Evolutionary conservation across 2,329 filamentous ascomycete species (phyloP), one percentile per base, ranked within the genome.

Genomic region (Monilinia fructigena): DNA sequence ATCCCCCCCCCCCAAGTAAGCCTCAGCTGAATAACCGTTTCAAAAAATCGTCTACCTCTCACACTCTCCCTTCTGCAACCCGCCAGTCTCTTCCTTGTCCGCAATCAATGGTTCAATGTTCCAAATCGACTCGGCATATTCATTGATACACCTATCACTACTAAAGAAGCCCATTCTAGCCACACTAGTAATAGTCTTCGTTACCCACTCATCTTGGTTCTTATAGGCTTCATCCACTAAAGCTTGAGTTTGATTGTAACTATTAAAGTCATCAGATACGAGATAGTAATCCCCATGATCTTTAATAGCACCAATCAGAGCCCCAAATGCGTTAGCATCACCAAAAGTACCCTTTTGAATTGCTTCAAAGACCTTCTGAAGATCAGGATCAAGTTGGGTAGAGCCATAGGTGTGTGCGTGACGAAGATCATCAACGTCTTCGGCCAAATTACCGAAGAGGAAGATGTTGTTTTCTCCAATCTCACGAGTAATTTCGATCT

Each of bases 241-340:
- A 67, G 87, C 84, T 70, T 99, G 95, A 10, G 95, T 97, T 79
- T 94, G 87, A 73, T 96, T 82, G 81, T 99, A 99, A 76, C 90
- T 94, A 80, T 92, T 88, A 85, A 99, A 99, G 79, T 99, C 95
- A 76, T 99, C 95, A 50, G 92, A 97, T 58, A 98, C 93, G 40
- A 99, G 86, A 79, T 99, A 99, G 82, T 96, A 98, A 78, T 99
- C 95, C 50, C 95, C 93, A 71, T 98, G 95, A 68, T 97, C 90
- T 70, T 90, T 87, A 70, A 99, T 93, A 12, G 92, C 90, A 70
- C 89, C 86, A 71, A 96, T 85, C 70, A 99, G 84, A 40, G 91
- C 90, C n/a, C 85, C 83, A 79, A 98, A 99, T 74, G 91, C 85
- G 62, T 85, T 80, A 0, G 88, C 82, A 66, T 93, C 88, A 66